Evolutionary conservation across 352 stramenopile genomes (phyloP).

Genomic region (Pilasporangium apinafurcum): DNA sequence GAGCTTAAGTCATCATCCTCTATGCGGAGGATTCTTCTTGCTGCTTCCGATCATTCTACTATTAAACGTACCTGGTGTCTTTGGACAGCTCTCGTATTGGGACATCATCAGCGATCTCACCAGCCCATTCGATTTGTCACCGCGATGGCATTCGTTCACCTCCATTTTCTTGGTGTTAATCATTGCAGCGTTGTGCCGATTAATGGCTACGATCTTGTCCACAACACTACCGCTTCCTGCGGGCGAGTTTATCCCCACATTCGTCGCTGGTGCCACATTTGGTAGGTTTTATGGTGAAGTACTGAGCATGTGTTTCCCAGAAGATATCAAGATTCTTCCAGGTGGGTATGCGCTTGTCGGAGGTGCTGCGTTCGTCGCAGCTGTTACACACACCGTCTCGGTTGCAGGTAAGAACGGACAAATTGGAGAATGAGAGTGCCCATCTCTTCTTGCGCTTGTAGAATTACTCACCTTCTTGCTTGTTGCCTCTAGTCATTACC

Average conservation of each 20-base stretch:
- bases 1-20: slow-evolving; percentile 11
- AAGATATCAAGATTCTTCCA: slow-evolving; percentile 23
- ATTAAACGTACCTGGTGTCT: slow-evolving; percentile 31
- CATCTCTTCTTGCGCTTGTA: neutral
- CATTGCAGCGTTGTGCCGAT: slow-evolving; percentile 18
- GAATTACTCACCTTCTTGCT: neutral
- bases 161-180: slow-evolving; percentile 27
- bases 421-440: neutral
- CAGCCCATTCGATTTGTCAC: slow-evolving; percentile 8
- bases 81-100: slow-evolving; percentile 21
- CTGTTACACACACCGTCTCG: slow-evolving; percentile 60
- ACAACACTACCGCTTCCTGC: slow-evolving; percentile 45
- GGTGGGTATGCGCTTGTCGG: slow-evolving; percentile 67
- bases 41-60: slow-evolving; percentile 27
- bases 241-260: slow-evolving; percentile 61
- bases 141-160: slow-evolving; percentile 20
- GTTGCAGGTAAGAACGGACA: slow-evolving; percentile 21
- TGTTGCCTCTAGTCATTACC: slow-evolving; percentile 43
- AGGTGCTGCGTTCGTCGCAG: slow-evolving; percentile 48
- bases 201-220: slow-evolving; percentile 36
- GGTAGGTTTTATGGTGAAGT: slow-evolving; percentile 52
- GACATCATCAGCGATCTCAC: slow-evolving; percentile 28
- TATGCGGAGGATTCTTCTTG: slow-evolving; percentile 16
- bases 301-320: slow-evolving; percentile 27
- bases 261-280: slow-evolving; percentile 46